Evolutionary conservation across 805 yeast genomes (phyloP), one percentile per base, ranked within the genome.

Genomic region (Candida vartiovaarae): DNA sequence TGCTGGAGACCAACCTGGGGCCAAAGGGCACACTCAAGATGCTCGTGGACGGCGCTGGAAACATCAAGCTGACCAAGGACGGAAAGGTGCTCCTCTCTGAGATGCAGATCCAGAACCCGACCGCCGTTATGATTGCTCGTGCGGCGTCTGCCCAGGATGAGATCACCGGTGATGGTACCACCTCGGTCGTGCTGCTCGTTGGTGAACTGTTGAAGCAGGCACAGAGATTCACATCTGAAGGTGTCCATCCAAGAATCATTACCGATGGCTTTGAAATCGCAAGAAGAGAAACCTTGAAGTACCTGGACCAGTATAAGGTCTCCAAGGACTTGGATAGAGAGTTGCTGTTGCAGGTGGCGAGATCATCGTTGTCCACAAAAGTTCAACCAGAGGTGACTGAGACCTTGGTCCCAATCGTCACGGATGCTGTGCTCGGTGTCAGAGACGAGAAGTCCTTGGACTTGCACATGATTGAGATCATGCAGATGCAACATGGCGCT

Each of bases 131-230:
- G 85, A 84, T 84, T 67, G 95, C 99, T 3, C 76, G 98, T 52
- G 99, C 98, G 10, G 99, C 99, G 40, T 80, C 96, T 38, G 97
- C 99, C 0, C 99, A 93, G 67, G 99, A 93, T 64, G 99, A 93
- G 65, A 88, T 93, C 61, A 86, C 98, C n/a, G 99, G 99, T 40
- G 99, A 93, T 66, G 99, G 99, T 51, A 93, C 99, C 43, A 91
- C 98, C 5, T 84, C 96, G 2, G 99, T 93, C 43, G 91, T 90
- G 37, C 72, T 95, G 50, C 74, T 90, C 43, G 99, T 93, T 36
- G 99, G 99, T 44, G 97, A 91, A 64, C 71, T 93, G 48, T 74
- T 93, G 62, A 87, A 86, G 62, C 98, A 93, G 66, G 96, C 98
- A 27, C 93, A 91, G 62, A 76, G 97, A 54, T 90, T 78, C 62